phyloP scores from a whole-genome alignment of 108 stramenopile genomes.

The Cyclostephanos tholiformis region DNA sequence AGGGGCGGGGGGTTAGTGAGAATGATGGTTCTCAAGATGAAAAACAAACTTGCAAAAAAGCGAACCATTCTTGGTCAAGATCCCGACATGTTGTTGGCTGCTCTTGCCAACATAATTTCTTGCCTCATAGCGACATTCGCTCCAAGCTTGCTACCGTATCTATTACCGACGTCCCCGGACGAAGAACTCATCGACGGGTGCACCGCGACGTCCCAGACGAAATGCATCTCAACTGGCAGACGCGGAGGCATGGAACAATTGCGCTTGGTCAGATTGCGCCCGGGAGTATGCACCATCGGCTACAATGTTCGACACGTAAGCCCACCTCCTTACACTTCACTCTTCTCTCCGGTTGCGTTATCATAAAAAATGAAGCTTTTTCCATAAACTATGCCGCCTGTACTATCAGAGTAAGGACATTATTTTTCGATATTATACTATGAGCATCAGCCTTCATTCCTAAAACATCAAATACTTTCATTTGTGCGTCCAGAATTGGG shows the following conservation, averaged over 20 bases:
- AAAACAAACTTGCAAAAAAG: slow-evolving; percentile 20
- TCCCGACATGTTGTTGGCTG: slow-evolving; percentile 61
- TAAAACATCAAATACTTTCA: neutral
- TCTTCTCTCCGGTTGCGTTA: slow-evolving; percentile 57
- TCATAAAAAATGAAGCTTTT: slow-evolving; percentile 67
- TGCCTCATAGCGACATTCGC: slow-evolving; percentile 67
- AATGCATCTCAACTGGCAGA: slow-evolving; percentile 78
- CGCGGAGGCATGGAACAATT: slow-evolving; percentile 86
- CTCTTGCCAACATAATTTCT: slow-evolving; percentile 70
- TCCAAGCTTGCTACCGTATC: slow-evolving; percentile 54
- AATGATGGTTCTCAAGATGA: no score
- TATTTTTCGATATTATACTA: neutral
- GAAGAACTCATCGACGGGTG: slow-evolving; percentile 34
- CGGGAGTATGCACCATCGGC: slow-evolving; percentile 72
- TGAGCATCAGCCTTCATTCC: neutral
- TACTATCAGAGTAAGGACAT: slow-evolving; percentile 58
- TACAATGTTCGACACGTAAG: slow-evolving; percentile 67
- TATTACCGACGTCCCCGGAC: slow-evolving; percentile 60
- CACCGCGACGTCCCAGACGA: slow-evolving; percentile 34
- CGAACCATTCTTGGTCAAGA: slow-evolving; percentile 58
- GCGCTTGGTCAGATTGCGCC: slow-evolving; percentile 60
- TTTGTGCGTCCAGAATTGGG: slow-evolving; percentile 45
- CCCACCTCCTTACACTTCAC: slow-evolving; percentile 45
- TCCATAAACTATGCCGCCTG: slow-evolving; percentile 88
- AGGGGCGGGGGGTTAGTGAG: no score